Base-by-base conservation (phyloP, 371 early-diverging fungal genomes). In the Mucor mucedo region DNA sequence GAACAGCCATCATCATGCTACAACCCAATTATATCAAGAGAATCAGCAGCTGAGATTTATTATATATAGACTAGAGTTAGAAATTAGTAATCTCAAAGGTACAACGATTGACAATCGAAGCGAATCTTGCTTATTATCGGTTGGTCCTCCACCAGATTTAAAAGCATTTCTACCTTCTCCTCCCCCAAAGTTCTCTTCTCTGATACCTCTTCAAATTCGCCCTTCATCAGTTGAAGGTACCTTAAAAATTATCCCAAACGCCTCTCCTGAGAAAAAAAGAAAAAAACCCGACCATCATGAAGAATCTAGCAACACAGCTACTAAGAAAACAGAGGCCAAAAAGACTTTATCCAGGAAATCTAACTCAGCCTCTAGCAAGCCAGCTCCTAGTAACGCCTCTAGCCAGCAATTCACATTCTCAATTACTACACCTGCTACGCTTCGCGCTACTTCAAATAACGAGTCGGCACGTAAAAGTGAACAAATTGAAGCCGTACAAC, bases 41-140 rank as follows among this genome's bases (percentile, higher is more conserved):
- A 82, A 82, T 28, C 73, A 72, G 21, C 70, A 77, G 21, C 49
- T 81, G 1, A 65, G 72, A 27, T 65, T 72, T 21, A 62, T 75
- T 14, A 63, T 81, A 16, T 66, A 64, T 47, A 66, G 69, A 6
- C 52, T 81, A 35, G 71, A 78, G 52, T 54, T 65, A 6, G 75
- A 81, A 50, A 68, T 75, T 11, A 58, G 65, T 53, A 62, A 69
- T 14, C 58, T 75, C 5, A 75, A 73, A 45, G 69, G 77, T 76
- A 32, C 76, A 84, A 5, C 84, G 80, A 29, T 33, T n/a, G 33
- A 47, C 35, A 4, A 10, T 42, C 44, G 11, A 50, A 32, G 30
- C 14, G 28, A 49, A 38, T 60, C 60, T 50, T 40, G 50, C 41
- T 27, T 52, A 7, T 49, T 39, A 8, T 29, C 50, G 5, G n/a